These are phyloP conservation scores for Botrytis squamosa DNA, from an alignment of 2,329 filamentous ascomycete genomes.

Conservation along the genomic window DNA sequence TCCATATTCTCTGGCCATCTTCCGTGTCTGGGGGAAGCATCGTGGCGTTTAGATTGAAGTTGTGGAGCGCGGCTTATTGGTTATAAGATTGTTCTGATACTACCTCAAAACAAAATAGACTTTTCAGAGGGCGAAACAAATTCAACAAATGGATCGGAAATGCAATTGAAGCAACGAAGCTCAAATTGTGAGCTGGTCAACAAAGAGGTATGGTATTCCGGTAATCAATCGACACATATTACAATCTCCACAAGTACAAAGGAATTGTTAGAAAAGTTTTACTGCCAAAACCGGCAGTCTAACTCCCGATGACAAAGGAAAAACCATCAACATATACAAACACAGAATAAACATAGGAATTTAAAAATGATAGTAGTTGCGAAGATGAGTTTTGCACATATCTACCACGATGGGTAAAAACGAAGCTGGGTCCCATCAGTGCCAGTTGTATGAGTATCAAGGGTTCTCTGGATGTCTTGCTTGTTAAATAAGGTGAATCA, in stretches of 20 bases:
- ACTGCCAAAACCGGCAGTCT: neutral
- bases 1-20: conserved; percentile 1
- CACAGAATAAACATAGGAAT: neutral
- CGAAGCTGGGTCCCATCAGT: neutral
- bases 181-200: neutral
- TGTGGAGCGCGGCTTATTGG: neutral
- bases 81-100: neutral
- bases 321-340: neutral
- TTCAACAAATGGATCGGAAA: neutral
- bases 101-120: neutral
- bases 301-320: neutral
- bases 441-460: neutral
- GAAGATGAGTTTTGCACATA: too few species aligned
- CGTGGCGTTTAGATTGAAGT: neutral
- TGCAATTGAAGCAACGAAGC: neutral
- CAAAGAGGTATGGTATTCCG: neutral
- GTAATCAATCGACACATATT: neutral
- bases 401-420: neutral
- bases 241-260: neutral
- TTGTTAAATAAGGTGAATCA: neutral
- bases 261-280: neutral
- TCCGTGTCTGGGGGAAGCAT: conserved; percentile 1
- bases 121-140: neutral
- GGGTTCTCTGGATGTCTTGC: neutral
- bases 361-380: neutral